These are phyloP conservation scores for Camelina sativa DNA, from an alignment of 345 rosid species.

Conservation along the genomic window DNA sequence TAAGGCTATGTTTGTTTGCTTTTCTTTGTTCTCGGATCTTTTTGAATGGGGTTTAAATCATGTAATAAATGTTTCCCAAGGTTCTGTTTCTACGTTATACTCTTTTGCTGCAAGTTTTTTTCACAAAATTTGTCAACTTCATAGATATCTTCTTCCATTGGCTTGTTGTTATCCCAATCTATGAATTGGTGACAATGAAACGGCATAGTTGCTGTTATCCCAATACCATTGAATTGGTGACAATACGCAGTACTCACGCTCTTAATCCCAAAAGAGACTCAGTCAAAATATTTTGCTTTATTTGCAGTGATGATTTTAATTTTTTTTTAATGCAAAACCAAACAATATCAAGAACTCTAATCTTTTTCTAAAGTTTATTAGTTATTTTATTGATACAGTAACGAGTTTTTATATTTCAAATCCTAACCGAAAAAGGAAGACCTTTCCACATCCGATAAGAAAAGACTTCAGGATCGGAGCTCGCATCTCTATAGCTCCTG, in stretches of 20 bases:
- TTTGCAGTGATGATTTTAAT: not conserved
- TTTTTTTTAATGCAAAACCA: not conserved
- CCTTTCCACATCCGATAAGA: not conserved
- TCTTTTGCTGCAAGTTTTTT: not conserved
- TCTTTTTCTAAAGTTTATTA: not conserved
- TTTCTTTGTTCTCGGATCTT: slow-evolving; percentile 22
- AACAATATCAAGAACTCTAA: not conserved
- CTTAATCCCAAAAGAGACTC: not conserved
- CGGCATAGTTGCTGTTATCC: too few species aligned
- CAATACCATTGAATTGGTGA: too few species aligned
- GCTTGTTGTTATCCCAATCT: not conserved
- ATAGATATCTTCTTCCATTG: not conserved
- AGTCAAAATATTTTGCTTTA: not conserved
- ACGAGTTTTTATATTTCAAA: not conserved
- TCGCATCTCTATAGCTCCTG: not conserved
- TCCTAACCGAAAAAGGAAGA: not conserved
- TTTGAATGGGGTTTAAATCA: not conserved
- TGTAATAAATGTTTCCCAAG: slow-evolving; percentile 24
- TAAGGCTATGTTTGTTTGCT: slow-evolving; percentile 11
- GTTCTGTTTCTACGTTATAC: not conserved
- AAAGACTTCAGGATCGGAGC: not conserved
- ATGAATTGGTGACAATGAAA: too few species aligned
- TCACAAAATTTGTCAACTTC: slow-evolving; percentile 4
- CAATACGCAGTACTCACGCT: not conserved
- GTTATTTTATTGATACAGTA: too few species aligned